A percentile compares a stretch with the other conserved stretches of the same genome.
These are phyloP conservation scores for Fraxinus albicans DNA, from an alignment of 305 asterid species.

Conservation along the genomic window DNA sequence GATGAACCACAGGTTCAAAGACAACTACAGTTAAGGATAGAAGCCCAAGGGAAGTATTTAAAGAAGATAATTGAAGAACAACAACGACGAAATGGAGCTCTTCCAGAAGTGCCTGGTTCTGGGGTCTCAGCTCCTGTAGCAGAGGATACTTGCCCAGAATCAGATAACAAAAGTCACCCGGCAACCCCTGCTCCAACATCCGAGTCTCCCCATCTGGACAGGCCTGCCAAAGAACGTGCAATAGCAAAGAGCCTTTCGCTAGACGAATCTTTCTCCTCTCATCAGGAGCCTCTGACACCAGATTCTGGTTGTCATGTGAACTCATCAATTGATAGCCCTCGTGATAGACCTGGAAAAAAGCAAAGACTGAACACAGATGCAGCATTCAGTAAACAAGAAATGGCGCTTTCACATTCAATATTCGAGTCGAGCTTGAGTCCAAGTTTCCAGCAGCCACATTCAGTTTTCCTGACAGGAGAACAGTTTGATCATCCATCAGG, in stretches of 20 bases:
- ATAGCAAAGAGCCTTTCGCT: conserved; percentile 54
- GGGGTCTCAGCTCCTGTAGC: conserved; percentile 43
- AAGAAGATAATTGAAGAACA: conserved; percentile 97
- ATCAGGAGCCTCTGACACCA: conserved; percentile 78
- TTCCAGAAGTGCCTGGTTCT: conserved; percentile 59
- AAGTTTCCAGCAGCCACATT: conserved; percentile 49
- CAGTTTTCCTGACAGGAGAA: conserved; percentile 40
- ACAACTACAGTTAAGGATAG: conserved; percentile 90
- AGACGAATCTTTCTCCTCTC: conserved; percentile 79
- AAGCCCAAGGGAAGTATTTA: conserved; percentile 96
- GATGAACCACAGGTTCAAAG: conserved; percentile 69
- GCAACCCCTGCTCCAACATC: conserved; percentile 82
- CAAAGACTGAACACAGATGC: conserved; percentile 38
- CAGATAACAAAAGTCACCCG: conserved; percentile 64
- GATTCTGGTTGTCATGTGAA: conserved; percentile 62
- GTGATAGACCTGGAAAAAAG: conserved; percentile 55
- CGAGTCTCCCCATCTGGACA: conserved; percentile 59
- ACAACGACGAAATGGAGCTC: conserved; percentile 75
- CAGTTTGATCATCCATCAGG: conserved; percentile 44
- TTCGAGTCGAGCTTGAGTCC: conserved; percentile 65
- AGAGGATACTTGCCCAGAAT: conserved; percentile 44
- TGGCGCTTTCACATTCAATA: conserved; percentile 44
- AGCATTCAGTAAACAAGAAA: conserved; percentile 36
- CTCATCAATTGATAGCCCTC: conserved; percentile 46
- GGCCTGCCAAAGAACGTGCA: conserved; percentile 48